phyloP scores from a whole-genome alignment of 1,139 yeast genomes.

The Sugiyamaella japonica region DNA sequence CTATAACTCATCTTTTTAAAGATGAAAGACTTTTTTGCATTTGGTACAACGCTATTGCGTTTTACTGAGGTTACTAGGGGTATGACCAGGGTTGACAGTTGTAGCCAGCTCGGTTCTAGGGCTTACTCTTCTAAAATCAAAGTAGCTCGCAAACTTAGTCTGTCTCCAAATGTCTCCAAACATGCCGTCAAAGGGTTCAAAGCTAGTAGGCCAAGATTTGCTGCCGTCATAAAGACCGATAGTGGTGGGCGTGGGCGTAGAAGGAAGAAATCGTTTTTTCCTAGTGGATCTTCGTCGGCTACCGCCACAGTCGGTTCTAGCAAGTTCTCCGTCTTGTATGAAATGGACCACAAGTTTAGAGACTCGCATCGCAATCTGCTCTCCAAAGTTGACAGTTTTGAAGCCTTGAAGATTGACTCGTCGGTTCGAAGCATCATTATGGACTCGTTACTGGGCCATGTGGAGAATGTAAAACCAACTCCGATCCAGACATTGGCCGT shows the following conservation, averaged over 20 bases:
- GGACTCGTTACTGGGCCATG: conserved; percentile 28
- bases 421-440: conserved; percentile 63
- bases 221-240: background rate
- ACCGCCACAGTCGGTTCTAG: conserved; percentile 18
- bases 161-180: conserved; percentile 13
- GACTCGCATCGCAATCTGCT: conserved; percentile 42
- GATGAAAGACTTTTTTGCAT: background rate
- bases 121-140: conserved; percentile 1
- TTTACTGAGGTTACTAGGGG: background rate
- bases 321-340: conserved; percentile 40
- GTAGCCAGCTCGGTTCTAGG: background rate
- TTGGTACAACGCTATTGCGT: background rate
- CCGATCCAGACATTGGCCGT: conserved; percentile 63
- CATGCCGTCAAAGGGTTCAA: background rate
- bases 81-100: background rate
- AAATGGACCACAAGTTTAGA: conserved; percentile 38
- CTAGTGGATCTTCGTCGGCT: conserved; percentile 20
- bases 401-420: conserved; percentile 65
- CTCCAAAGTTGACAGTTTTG: conserved; percentile 58
- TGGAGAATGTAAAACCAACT: conserved; percentile 49
- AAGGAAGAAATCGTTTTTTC: conserved; percentile 6
- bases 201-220: background rate
- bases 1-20: background rate
- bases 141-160: conserved; percentile 4
- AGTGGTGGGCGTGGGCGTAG: background rate